phyloP scores from a whole-genome alignment of 78 protist genomes.

The slime mould (Dictyostelium discoideum) region dicty_2.7 NC_007090.3:351501-352000 shows the following conservation, averaged over 20 bases:
- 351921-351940: not conserved
- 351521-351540: constrained; percentile 26
- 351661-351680: constrained; percentile 87
- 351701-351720: not conserved
- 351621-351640: constrained; percentile 86
- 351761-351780: no score
- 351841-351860: constrained; percentile 80
- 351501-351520: constrained; percentile 22
- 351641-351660: constrained; percentile 94
- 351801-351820: constrained; percentile 75
- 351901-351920: not conserved
- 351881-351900: constrained; percentile 55
- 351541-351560: constrained; percentile 73
- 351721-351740: no score
- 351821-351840: constrained; percentile 74
- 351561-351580: constrained; percentile 63
- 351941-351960: not conserved
- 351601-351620: constrained; percentile 85
- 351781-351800: not conserved
- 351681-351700: constrained; percentile 83
- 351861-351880: constrained; percentile 70
- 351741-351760: no score
- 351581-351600: constrained; percentile 78
- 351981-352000: no score
- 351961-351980: not conserved